phyloP scores from a whole-genome alignment of 345 rosid species.

The Durio zibethinus region DNA sequence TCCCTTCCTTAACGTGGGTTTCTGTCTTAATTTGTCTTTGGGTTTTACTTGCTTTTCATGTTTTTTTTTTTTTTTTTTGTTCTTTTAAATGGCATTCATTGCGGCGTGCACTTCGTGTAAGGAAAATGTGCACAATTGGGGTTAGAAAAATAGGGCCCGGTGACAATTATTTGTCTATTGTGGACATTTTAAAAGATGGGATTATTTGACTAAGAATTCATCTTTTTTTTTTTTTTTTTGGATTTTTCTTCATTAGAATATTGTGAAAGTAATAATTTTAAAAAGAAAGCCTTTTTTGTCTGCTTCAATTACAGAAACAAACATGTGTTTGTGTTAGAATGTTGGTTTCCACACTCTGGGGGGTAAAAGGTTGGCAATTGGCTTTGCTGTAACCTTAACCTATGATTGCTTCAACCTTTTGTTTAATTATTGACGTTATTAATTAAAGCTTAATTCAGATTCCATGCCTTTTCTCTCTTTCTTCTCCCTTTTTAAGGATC shows the following conservation, averaged over 20 bases:
- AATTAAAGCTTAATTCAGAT: not conserved
- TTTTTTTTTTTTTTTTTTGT: not conserved
- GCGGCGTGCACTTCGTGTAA: not conserved
- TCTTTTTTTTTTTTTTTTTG: too few species aligned
- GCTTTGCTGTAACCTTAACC: constrained; percentile 14
- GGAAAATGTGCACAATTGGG: constrained; percentile 12
- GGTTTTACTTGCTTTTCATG: not conserved
- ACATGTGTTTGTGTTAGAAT: not conserved
- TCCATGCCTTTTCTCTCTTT: not conserved
- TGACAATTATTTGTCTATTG: not conserved
- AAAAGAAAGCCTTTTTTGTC: not conserved
- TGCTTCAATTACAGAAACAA: constrained; percentile 17
- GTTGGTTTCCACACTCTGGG: not conserved
- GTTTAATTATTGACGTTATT: not conserved
- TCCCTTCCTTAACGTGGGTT: constrained; percentile 18
- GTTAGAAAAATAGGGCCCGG: not conserved
- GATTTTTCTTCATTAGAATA: not conserved
- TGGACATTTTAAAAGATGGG: not conserved
- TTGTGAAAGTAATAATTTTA: not conserved
- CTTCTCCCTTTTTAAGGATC: not conserved
- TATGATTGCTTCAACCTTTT: constrained; percentile 1
- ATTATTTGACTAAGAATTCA: constrained; percentile 19
- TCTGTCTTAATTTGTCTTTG: constrained; percentile 12
- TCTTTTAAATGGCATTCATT: not conserved
- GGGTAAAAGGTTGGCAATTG: constrained; percentile 18